Base-by-base conservation (phyloP, 1,139 yeast genomes). In the Geotrichum aggregatum region DNA sequence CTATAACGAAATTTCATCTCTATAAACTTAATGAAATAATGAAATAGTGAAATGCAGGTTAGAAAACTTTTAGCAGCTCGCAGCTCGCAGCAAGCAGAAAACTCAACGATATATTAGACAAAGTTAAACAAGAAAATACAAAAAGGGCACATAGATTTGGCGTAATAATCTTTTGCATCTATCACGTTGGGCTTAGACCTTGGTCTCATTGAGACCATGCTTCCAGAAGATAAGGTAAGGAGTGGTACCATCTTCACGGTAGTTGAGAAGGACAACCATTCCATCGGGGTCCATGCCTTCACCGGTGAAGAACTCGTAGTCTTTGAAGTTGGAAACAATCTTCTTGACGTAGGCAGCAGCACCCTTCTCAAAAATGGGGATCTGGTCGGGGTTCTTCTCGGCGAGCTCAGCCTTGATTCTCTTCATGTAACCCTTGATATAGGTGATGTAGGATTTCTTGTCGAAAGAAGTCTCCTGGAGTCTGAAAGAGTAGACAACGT, bases 261-360 rank as follows among this genome's bases (percentile, higher is more conserved):
- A 92, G 95, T 92, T 92, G 78, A 92, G 86, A 75, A 92, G 83
- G 66, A 88, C 91, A 71, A 92, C 77, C 98, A 92, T 92, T 68
- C 86, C 97, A 75, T 92, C 98, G 74, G 98, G 97, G 84, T 94
- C 96, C 99, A 92, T 94, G 71, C 96, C 86, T 80, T 92, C 98
- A 80, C 98, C 98, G 65, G 96, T 92, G 89, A 76, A 92, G 83
- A 92, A 92, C 72, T 92, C 98, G 95, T 94, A 92, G 82, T 92
- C 98, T 73, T 84, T 84, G 92, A 92, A 92, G 75, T 89, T 84
- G 67, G 83, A 86, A 68, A 92, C 74, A 65, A 92, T 85, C 82
- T 92, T 94, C 87, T 94, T 92, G 76, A 87, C 95, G 81, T 88
- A 91, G 65, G 87, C 76, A 64, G 83, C 80, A 66, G 98, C 98